These are phyloP conservation scores for sunflower (Helianthus annuus) DNA, from an alignment of 129 eudicot genomes.

Conservation along the genomic window DNA sequence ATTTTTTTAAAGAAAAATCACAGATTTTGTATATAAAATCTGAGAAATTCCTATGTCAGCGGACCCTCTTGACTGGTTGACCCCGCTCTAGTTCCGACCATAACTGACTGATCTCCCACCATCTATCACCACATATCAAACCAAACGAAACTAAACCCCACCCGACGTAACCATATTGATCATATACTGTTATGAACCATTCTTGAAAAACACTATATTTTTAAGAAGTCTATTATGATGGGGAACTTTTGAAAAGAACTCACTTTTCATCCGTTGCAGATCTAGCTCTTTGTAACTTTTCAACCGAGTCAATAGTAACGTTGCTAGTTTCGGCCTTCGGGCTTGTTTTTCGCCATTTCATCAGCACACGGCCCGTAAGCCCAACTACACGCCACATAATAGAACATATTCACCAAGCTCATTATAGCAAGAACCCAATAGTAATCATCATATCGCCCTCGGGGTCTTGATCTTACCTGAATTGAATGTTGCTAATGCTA, in stretches of 20 bases:
- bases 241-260: slow-evolving; percentile 31
- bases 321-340: slow-evolving; percentile 1
- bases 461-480: not conserved
- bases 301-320: slow-evolving; percentile 19
- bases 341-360: slow-evolving; percentile 29
- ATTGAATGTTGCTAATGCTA: too few species aligned
- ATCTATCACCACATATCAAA: slow-evolving; percentile 31
- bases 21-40: too few species aligned
- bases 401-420: slow-evolving; percentile 57
- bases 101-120: slow-evolving; percentile 3
- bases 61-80: too few species aligned
- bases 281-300: slow-evolving; percentile 24
- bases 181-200: slow-evolving; percentile 24
- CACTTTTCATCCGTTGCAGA: slow-evolving; percentile 29
- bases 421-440: slow-evolving; percentile 60
- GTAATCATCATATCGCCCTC: slow-evolving; percentile 77
- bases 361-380: slow-evolving; percentile 54
- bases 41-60: too few species aligned
- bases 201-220: slow-evolving; percentile 23
- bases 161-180: slow-evolving; percentile 24
- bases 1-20: too few species aligned
- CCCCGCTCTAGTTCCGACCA: not conserved
- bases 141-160: slow-evolving; percentile 22
- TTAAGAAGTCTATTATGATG: slow-evolving; percentile 23
- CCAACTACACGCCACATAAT: slow-evolving; percentile 51